Evolutionary conservation across 176 grass and related monocot genomes (phyloP), one percentile per base, ranked within the genome.

Genomic region (Dendrocalamus sinicus): DNA sequence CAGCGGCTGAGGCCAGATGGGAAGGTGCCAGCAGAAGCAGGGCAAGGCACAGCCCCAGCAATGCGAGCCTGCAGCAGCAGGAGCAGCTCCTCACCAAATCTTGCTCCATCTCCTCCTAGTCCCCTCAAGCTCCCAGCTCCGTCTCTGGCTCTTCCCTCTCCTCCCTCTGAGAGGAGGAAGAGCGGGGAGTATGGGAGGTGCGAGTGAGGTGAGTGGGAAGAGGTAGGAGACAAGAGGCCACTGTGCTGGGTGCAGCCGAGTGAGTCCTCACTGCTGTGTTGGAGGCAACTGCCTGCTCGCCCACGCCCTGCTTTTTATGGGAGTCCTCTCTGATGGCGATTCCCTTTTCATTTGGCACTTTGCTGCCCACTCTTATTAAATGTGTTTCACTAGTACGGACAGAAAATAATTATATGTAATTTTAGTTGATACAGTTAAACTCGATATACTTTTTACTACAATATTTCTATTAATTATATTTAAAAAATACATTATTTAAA

Each of bases 271-370:
- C 28, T 7, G 17, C 17, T 19, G 67, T 67, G 19, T 46, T 89
- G 82, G 72, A 71, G 79, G 60, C 75, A 80, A 62, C 64, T 58
- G 5, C 32, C 67, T 72, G 76, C 53, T 87, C 46, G 79, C 73
- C 59, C 91, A 84, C 85, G 76, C 84, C 75, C 82, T 75, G 91
- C 90, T 55, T 88, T 92, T 95, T 92, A 88, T 92, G 85, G 76
- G 81, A 82, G 39, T 52, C 7, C 12, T 6, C 5, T 12, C 52
- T 82, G 72, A 82, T 66, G 72, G 45, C 41, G 92, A 99, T 99
- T 87, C 94, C 94, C 86, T 78, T 96, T 92, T 87, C 90, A 87
- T 94, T 94, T 91, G 94, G 81, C 91, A 58, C 87, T 88, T 86
- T 86, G 88, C 84, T 88, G 70, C 78, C 78, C 81, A 84, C 73